Percentiles rank a stretch among this genome's conserved stretches.
phyloP scores from a whole-genome alignment of 75 land plant species.

The Adiantum capillusveneris region DNA sequence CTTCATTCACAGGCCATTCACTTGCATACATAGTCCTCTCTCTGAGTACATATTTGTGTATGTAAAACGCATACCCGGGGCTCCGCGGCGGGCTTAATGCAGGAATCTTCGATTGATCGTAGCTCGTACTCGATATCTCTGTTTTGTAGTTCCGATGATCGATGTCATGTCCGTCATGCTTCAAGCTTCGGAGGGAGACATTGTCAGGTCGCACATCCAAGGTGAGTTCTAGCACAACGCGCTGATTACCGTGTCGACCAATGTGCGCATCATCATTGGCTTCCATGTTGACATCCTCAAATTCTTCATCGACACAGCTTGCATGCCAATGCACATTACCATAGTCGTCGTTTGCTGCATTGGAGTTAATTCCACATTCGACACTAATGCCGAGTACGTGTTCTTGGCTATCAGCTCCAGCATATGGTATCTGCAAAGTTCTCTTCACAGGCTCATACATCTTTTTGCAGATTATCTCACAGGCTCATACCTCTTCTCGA shows the following conservation, averaged over 20 bases:
- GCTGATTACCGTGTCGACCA: not conserved
- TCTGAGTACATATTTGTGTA: not conserved
- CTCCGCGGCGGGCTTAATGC: not conserved
- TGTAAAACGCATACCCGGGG: not conserved
- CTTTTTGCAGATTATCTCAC: too few species aligned
- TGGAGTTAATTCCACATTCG: not conserved
- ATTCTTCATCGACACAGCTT: not conserved
- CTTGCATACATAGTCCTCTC: not conserved
- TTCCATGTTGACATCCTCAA: not conserved
- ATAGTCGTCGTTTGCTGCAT: not conserved
- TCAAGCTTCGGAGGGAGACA: slow-evolving; percentile 2
- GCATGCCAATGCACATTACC: slow-evolving; percentile 2
- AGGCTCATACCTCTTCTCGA: too few species aligned
- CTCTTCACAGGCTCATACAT: not conserved
- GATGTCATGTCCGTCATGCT: too few species aligned
- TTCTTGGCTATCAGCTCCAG: not conserved
- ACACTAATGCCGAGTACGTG: not conserved
- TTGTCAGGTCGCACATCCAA: slow-evolving; percentile 3
- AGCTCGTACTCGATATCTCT: too few species aligned
- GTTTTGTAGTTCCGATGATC: too few species aligned
- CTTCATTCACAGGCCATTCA: not conserved
- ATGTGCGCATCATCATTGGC: not conserved
- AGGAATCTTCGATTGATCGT: not conserved
- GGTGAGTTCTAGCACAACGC: slow-evolving; percentile 9
- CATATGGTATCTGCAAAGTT: not conserved